A percentile compares a stretch with the other conserved stretches of the same genome.
Evolutionary conservation across 139 green algal species (phyloP).

Genomic region (Pedinophyceae sp.): DNA sequence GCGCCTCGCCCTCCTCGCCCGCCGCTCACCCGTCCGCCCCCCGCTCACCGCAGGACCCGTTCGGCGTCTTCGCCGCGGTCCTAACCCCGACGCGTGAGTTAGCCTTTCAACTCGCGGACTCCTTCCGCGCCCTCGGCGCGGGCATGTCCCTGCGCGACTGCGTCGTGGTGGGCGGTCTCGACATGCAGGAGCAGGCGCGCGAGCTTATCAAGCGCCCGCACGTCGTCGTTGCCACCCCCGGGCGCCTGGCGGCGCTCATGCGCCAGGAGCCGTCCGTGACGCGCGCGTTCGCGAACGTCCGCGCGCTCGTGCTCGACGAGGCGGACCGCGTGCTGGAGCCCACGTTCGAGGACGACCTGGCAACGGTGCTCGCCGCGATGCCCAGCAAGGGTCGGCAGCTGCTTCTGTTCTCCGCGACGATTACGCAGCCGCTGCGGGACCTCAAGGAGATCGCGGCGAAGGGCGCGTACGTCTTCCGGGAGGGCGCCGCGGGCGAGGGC

Average conservation of each 20-base stretch:
- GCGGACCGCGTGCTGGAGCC: conserved; percentile 81
- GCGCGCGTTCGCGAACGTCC: conserved; percentile 17
- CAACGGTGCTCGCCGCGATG: conserved; percentile 26
- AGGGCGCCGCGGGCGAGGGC: not conserved
- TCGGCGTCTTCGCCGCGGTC: conserved; percentile 78
- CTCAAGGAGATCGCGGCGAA: conserved; percentile 27
- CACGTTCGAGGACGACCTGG: conserved; percentile 59
- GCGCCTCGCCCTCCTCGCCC: not conserved
- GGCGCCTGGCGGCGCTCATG: conserved; percentile 27
- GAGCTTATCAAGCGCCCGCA: conserved; percentile 63
- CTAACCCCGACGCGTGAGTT: conserved; percentile 91
- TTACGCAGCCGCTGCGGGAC: conserved; percentile 52
- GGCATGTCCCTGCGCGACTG: conserved; percentile 38
- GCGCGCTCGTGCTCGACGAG: conserved; percentile 88
- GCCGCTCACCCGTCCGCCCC: not conserved
- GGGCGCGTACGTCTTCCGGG: conserved; percentile 41
- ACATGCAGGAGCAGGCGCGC: conserved; percentile 58
- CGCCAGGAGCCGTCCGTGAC: conserved; percentile 17
- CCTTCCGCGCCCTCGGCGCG: conserved; percentile 74
- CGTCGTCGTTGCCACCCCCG: conserved; percentile 88
- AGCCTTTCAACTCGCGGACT: conserved; percentile 85
- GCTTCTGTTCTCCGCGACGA: conserved; percentile 84
- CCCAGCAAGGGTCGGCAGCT: conserved; percentile 59
- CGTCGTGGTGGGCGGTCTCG: conserved; percentile 80
- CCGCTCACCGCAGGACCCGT: conserved; percentile 46